Base-by-base conservation (phyloP, 2,329 filamentous ascomycete genomes). In the Nemania abortiva region DNA sequence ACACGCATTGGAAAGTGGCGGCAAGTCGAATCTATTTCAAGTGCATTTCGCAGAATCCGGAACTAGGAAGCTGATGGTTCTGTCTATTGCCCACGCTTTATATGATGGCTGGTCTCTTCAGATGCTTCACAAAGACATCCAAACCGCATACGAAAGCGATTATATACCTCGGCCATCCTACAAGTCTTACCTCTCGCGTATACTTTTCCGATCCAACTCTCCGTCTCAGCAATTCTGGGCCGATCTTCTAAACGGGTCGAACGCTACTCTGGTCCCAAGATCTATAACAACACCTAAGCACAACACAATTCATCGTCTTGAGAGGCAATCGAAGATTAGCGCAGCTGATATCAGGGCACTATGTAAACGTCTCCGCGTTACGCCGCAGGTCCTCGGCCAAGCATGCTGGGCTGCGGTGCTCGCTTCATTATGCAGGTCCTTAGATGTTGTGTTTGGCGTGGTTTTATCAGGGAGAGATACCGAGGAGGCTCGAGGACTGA, bases 61-160 rank as follows among this genome's bases (percentile, higher is more conserved):
- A 2, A 73, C 68, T 15, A 76, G 74, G 42, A 74, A 69, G 31
- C 88, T 85, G 64, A 70, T 90, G 1, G 76, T 90, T 4, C 78
- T 98, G 0, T 95, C 93, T 0, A 89, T 97, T 47, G 87, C 94
- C 0, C 95, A 98, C 79, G 93, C 94, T 1, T 84, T 97, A 22
- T 98, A 98, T 73, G 95, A 98, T 76, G 95, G 95, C 0, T 94
- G 91, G 88, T 97, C 94, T 2, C 85, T 98, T 13, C 84, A 85
- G 3, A 81, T 97, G 18, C 80, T 98, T 1, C 93, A 96, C 74
- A 83, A 86, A 52, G 90, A 96, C 74, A 86, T 97, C 0, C 79
- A 85, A 18, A 82, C 80, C n/a, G 89, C 90, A 1, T 97, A 97
- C 70, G 56, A 82, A 4, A 82, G 82, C 4, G 70, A 77, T 0